Evolutionary conservation across 2,329 filamentous ascomycete species (phyloP).

Genomic region (Cyclaneusma minus): DNA sequence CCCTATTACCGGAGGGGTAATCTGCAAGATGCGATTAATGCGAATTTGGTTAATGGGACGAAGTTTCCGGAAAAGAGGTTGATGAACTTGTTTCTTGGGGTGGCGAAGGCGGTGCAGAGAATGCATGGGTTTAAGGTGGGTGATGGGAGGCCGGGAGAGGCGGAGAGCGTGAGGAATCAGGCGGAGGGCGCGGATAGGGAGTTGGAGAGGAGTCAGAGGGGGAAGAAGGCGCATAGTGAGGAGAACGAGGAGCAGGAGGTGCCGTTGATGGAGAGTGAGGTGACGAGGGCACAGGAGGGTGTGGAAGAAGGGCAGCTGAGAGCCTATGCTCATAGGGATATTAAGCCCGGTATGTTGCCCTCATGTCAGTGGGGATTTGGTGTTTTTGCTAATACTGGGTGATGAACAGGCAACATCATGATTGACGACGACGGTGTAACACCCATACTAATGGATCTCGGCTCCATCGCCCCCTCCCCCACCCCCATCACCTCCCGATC

Average conservation of each 20-base stretch:
- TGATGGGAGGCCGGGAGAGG: constrained; percentile 37
- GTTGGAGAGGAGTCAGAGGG: constrained; percentile 20
- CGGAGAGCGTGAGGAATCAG: constrained; percentile 20
- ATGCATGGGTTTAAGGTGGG: constrained; percentile 82
- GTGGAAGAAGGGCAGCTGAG: constrained; percentile 52
- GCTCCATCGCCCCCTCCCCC: constrained; percentile 75
- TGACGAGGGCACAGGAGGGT: constrained; percentile 49
- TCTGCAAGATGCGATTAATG: constrained; percentile 95
- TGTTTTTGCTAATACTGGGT: neutral
- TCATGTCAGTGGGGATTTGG: neutral
- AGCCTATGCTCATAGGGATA: constrained; percentile 88
- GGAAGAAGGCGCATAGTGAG: constrained; percentile 26
- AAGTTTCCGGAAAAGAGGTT: constrained; percentile 75
- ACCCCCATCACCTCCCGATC: constrained; percentile 82
- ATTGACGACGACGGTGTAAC: constrained; percentile 79
- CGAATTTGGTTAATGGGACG: constrained; percentile 90
- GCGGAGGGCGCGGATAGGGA: constrained; percentile 24
- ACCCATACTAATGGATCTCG: constrained; percentile 94
- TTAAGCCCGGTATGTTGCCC: constrained; percentile 68
- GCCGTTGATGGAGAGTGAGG: constrained; percentile 70
- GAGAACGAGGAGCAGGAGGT: constrained; percentile 51
- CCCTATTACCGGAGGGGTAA: constrained; percentile 94
- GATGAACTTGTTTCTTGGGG: constrained; percentile 82
- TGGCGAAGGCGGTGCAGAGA: constrained; percentile 71
- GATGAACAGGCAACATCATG: constrained; percentile 72